A percentile compares a stretch with the other conserved stretches of the same genome.
Evolutionary conservation across 2,329 filamentous ascomycete genomes (phyloP).

Genomic region (Elsinoe batatas): DNA sequence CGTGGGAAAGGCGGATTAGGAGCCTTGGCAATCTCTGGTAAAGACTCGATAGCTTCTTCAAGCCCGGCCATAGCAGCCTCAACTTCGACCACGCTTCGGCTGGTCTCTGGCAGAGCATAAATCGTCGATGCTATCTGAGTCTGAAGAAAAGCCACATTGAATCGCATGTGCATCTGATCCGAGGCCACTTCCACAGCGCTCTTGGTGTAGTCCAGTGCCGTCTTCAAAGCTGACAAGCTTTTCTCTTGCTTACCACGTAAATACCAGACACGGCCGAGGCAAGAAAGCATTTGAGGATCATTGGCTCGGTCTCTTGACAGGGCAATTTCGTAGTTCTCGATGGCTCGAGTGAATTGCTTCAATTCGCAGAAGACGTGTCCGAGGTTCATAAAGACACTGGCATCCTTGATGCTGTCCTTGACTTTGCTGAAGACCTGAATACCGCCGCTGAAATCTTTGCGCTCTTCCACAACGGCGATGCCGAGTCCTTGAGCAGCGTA

Average conservation of each 20-base stretch:
- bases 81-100: slow-evolving; percentile 70
- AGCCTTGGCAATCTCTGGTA: slow-evolving; percentile 49
- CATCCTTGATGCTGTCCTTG: slow-evolving; percentile 78
- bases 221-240: slow-evolving; percentile 52
- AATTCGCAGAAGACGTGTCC: slow-evolving; percentile 88
- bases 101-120: slow-evolving; percentile 61
- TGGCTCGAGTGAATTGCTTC: slow-evolving; percentile 79
- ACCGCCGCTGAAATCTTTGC: slow-evolving; percentile 74
- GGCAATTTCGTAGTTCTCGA: slow-evolving; percentile 88
- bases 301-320: slow-evolving; percentile 68
- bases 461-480: slow-evolving; percentile 88
- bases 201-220: slow-evolving; percentile 52
- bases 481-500: slow-evolving; percentile 94
- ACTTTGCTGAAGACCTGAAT: slow-evolving; percentile 84
- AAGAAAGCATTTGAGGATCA: slow-evolving; percentile 71
- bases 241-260: slow-evolving; percentile 65
- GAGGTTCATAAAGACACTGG: slow-evolving; percentile 82
- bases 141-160: slow-evolving; percentile 96
- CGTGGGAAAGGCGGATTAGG: slow-evolving; percentile 77
- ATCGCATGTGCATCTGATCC: slow-evolving; percentile 82
- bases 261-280: slow-evolving; percentile 79
- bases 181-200: slow-evolving; percentile 68
- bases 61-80: slow-evolving; percentile 70
- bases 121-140: slow-evolving; percentile 83
- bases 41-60: slow-evolving; percentile 70